These are phyloP conservation scores for Chaetoceros tenuissimus DNA, from an alignment of 108 stramenopile species.

Conservation along the genomic window DNA sequence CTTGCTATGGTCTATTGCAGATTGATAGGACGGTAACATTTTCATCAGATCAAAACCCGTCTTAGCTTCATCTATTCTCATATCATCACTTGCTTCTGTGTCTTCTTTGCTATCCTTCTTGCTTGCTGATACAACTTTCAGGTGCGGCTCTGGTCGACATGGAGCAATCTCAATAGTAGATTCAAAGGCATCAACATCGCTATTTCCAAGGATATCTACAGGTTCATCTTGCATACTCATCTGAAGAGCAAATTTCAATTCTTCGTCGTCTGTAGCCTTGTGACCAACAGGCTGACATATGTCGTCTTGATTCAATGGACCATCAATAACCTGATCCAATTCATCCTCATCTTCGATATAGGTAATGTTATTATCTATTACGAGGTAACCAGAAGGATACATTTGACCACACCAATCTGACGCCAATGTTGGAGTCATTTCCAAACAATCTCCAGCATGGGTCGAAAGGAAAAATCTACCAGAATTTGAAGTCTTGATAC, in stretches of 20 bases:
- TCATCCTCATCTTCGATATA: slow-evolving; percentile 63
- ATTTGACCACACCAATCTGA: slow-evolving; percentile 49
- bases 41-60: neutral
- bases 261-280: neutral
- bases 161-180: slow-evolving; percentile 11
- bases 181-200: neutral
- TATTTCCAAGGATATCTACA: neutral
- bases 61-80: too few species aligned
- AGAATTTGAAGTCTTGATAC: slow-evolving; percentile 1
- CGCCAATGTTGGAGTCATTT: slow-evolving; percentile 19
- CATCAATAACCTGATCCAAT: slow-evolving; percentile 20
- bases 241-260: neutral
- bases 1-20: neutral
- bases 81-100: neutral
- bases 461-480: slow-evolving; percentile 11
- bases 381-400: slow-evolving; percentile 54
- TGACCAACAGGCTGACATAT: neutral
- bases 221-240: neutral
- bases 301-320: neutral
- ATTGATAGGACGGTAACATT: neutral
- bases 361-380: slow-evolving; percentile 46
- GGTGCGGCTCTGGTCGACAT: slow-evolving; percentile 28
- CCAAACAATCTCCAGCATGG: slow-evolving; percentile 23
- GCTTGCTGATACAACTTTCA: neutral
- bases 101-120: neutral